These are phyloP conservation scores for Leucoagaricus sp. DNA, from an alignment of 1,284 basidiomycete genomes.

Conservation along the genomic window DNA sequence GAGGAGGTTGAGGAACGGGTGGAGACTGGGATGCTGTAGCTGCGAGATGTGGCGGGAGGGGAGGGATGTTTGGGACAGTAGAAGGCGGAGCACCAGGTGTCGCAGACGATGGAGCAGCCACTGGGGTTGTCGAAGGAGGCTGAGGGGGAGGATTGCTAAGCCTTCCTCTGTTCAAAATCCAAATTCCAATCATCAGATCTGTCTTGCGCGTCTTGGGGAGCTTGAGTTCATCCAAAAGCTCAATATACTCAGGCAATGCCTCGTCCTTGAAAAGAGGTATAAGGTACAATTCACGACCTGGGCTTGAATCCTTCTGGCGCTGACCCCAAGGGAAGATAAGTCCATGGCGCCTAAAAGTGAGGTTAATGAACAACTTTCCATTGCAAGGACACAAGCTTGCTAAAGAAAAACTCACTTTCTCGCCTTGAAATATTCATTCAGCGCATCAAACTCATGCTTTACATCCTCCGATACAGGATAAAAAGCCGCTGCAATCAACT, in stretches of 20 bases:
- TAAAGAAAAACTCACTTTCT: conserved; percentile 64
- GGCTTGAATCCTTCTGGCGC: conserved; percentile 68
- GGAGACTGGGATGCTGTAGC: conserved; percentile 14
- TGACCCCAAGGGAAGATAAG: conserved; percentile 84
- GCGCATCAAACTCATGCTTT: conserved; percentile 54
- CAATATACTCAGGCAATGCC: conserved; percentile 82
- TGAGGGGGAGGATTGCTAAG: conserved; percentile 43
- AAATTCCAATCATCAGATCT: conserved; percentile 80
- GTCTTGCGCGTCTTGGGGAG: conserved; percentile 62
- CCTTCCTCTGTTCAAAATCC: conserved; percentile 78
- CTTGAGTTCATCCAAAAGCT: conserved; percentile 79
- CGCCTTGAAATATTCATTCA: conserved; percentile 70
- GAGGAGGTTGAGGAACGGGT: conserved; percentile 8
- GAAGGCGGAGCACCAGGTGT: conserved; percentile 8
- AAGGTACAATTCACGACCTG: conserved; percentile 87
- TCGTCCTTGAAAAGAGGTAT: conserved; percentile 75
- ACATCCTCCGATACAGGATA: conserved; percentile 49
- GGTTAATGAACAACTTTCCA: conserved; percentile 15
- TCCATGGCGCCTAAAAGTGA: conserved; percentile 71
- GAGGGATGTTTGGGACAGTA: conserved; percentile 18
- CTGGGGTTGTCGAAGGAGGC: conserved; percentile 17
- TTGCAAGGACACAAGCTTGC: conserved; percentile 13
- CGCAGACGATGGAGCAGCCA: neutral
- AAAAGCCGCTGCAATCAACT: conserved; percentile 78
- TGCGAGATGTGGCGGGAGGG: conserved; percentile 17